Evolutionary conservation across 371 early-diverging fungal species (phyloP).

Genomic region (Mucor circinelloides): DNA sequence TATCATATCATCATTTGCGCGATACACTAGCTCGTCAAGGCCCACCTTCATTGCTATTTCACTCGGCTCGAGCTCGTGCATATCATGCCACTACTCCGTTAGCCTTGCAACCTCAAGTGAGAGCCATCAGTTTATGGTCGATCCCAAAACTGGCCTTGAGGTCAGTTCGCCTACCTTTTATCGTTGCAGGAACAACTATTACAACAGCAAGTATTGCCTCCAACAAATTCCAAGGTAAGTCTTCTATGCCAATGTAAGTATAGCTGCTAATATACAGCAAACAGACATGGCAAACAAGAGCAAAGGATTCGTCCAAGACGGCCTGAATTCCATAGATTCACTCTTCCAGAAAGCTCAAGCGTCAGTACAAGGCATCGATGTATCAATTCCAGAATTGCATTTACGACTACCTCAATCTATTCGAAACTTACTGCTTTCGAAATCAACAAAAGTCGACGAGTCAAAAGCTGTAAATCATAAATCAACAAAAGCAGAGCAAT

Average conservation of each 20-base stretch:
- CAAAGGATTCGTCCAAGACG: constrained; percentile 24
- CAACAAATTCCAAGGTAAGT: constrained; percentile 46
- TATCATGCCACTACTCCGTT: constrained; percentile 31
- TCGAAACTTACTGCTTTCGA: constrained; percentile 25
- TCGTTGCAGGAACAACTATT: constrained; percentile 45
- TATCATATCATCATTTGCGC: neutral
- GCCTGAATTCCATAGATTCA: constrained; percentile 24
- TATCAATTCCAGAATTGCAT: constrained; percentile 45
- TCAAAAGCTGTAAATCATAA: constrained; percentile 16
- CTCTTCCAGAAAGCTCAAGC: constrained; percentile 30
- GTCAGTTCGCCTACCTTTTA: constrained; percentile 34
- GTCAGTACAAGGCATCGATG: constrained; percentile 30
- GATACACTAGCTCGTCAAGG: neutral
- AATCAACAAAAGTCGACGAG: constrained; percentile 15
- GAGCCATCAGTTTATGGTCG: constrained; percentile 32
- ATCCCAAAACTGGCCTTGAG: constrained; percentile 35
- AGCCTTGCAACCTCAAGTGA: constrained; percentile 28
- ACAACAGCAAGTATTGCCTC: constrained; percentile 46
- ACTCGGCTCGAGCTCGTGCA: constrained; percentile 29
- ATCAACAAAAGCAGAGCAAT: constrained; percentile 11
- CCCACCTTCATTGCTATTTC: constrained; percentile 29
- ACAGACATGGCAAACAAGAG: constrained; percentile 44
- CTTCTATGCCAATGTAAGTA: neutral
- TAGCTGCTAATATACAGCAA: neutral
- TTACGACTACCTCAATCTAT: constrained; percentile 39